These are phyloP conservation scores for Arthrobotrys conoides DNA, from an alignment of 2,329 filamentous ascomycete species.

Conservation along the genomic window DNA sequence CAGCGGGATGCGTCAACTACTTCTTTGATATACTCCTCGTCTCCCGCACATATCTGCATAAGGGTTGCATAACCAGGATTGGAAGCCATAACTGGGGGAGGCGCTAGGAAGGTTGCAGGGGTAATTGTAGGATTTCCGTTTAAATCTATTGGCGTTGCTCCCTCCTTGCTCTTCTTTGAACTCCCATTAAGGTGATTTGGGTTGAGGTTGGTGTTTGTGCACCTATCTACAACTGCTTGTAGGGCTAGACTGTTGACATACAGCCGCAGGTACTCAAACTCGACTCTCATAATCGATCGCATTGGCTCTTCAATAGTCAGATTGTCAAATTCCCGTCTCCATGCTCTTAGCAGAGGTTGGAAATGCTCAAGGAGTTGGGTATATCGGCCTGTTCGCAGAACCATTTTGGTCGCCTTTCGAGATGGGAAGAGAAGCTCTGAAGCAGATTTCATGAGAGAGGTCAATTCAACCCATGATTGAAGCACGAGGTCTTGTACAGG, in stretches of 20 bases:
- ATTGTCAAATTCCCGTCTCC: slow-evolving; percentile 86
- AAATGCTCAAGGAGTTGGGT: slow-evolving; percentile 84
- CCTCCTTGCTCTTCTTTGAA: slow-evolving; percentile 61
- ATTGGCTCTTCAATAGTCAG: slow-evolving; percentile 78
- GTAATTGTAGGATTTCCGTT: slow-evolving; percentile 65
- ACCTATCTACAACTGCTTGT: slow-evolving; percentile 94
- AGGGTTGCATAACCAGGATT: slow-evolving; percentile 73
- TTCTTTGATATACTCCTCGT: slow-evolving; percentile 81
- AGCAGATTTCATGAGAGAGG: slow-evolving; percentile 89
- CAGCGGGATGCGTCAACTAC: slow-evolving; percentile 84
- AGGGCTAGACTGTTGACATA: slow-evolving; percentile 95
- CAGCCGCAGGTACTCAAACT: slow-evolving; percentile 94
- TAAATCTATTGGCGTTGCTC: slow-evolving; percentile 65
- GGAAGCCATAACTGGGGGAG: slow-evolving; percentile 73
- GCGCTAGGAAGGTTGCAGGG: slow-evolving; percentile 74
- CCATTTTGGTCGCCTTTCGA: slow-evolving; percentile 85
- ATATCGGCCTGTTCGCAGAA: slow-evolving; percentile 89
- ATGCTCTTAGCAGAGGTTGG: slow-evolving; percentile 81
- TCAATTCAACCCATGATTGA: slow-evolving; percentile 94
- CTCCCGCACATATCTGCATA: slow-evolving; percentile 70
- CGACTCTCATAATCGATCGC: slow-evolving; percentile 85
- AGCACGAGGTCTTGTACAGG: slow-evolving; percentile 54
- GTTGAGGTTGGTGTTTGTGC: slow-evolving; percentile 73
- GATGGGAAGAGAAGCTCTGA: slow-evolving; percentile 91
- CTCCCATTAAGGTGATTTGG: slow-evolving; percentile 73